Percentiles rank a stretch among this genome's conserved stretches.
These are phyloP conservation scores for Diplocarpon mali DNA, from an alignment of 2,329 filamentous ascomycete genomes.

Conservation along the genomic window DNA sequence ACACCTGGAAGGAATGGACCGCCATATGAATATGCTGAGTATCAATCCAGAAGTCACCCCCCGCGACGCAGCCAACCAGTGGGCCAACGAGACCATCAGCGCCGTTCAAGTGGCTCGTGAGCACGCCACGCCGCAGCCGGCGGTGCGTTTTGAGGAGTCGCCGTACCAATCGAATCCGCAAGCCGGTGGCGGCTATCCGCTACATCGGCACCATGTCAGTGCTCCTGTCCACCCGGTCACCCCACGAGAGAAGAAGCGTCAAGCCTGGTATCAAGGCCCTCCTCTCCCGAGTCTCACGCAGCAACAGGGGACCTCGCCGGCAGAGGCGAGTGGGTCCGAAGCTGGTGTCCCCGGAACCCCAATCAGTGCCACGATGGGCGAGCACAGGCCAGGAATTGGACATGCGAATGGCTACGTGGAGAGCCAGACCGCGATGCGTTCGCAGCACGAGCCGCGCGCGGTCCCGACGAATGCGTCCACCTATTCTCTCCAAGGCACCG, in stretches of 20 bases:
- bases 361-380: slow-evolving; percentile 33
- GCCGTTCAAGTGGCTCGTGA: slow-evolving; percentile 45
- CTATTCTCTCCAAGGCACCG: slow-evolving; percentile 11
- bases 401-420: slow-evolving; percentile 38
- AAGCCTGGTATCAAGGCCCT: slow-evolving; percentile 61
- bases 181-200: slow-evolving; percentile 29
- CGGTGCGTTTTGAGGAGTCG: slow-evolving; percentile 45
- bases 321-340: slow-evolving; percentile 44
- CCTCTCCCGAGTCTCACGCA: slow-evolving; percentile 26
- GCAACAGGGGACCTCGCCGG: slow-evolving; percentile 37
- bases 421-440: slow-evolving; percentile 26
- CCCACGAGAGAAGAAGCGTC: slow-evolving; percentile 50
- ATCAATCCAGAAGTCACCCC: slow-evolving; percentile 42
- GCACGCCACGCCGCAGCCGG: slow-evolving; percentile 35
- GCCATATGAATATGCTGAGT: slow-evolving; percentile 55
- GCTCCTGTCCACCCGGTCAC: slow-evolving; percentile 47
- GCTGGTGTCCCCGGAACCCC: slow-evolving; percentile 42
- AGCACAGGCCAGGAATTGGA: slow-evolving; percentile 41
- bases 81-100: slow-evolving; percentile 45
- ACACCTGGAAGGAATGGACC: slow-evolving; percentile 54
- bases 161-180: slow-evolving; percentile 29
- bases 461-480: slow-evolving; percentile 24
- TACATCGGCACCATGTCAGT: slow-evolving; percentile 51
- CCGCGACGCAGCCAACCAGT: slow-evolving; percentile 40
- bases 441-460: slow-evolving; percentile 7